Conservation (phyloP, 108 stramenopile genomes). For the Epithemia pelagica region DNA sequence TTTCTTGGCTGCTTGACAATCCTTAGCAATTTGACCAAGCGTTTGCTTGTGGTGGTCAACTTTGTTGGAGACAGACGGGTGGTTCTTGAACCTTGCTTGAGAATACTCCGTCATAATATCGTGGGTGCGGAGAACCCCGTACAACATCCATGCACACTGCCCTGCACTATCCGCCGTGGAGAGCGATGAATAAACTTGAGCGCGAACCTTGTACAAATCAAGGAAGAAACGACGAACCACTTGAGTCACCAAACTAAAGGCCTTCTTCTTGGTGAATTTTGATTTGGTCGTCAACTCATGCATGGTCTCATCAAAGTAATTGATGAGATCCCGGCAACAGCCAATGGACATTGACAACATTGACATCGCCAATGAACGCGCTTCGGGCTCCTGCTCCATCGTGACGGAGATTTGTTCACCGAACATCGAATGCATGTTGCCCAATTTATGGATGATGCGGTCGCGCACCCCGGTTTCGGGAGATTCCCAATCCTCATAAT, state of each 20-base stretch:
- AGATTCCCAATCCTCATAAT: too few relatives aligned
- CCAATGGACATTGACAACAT: neutral
- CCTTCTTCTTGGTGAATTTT: neutral
- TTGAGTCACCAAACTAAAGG: neutral
- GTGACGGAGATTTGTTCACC: too few relatives aligned
- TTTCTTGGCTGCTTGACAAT: too few relatives aligned
- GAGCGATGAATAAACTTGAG: neutral
- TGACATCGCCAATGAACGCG: neutral
- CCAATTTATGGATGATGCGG: too few relatives aligned
- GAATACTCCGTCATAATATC: neutral
- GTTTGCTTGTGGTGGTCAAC: too few relatives aligned
- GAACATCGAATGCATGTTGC: too few relatives aligned
- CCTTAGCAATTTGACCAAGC: too few relatives aligned
- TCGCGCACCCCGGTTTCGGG: too few relatives aligned
- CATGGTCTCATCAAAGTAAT: neutral
- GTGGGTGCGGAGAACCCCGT: neutral
- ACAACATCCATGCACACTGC: neutral
- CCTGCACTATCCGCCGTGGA: neutral
- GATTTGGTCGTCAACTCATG: neutral
- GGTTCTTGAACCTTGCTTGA: neutral
- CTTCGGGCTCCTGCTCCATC: neutral
- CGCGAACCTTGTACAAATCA: neutral
- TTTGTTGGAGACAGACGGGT: neutral
- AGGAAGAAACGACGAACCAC: neutral
- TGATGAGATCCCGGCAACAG: neutral